phyloP scores from a whole-genome alignment of 2,329 filamentous ascomycete species.

The Fusarium dlaminii region DNA sequence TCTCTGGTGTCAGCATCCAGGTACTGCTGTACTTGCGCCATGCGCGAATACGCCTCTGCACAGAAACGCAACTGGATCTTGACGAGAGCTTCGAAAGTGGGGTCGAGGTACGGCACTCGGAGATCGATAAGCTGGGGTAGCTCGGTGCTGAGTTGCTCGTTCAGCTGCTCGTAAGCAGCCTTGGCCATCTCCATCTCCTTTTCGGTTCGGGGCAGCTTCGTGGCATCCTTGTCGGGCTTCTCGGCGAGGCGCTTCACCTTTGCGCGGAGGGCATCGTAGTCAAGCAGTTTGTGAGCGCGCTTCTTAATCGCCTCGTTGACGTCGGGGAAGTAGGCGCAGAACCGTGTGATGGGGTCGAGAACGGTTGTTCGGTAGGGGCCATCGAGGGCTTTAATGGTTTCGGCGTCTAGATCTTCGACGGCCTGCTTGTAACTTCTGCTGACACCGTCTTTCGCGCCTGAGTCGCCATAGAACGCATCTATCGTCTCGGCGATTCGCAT shows the following conservation, averaged over 20 bases:
- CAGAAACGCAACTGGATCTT: slow-evolving; percentile 99
- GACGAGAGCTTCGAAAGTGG: slow-evolving; percentile 95
- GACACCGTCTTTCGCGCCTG: slow-evolving; percentile 93
- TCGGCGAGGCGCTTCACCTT: slow-evolving; percentile 97
- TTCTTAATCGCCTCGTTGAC: slow-evolving; percentile 99
- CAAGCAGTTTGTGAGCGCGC: slow-evolving; percentile 96
- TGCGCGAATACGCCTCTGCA: slow-evolving; percentile 94
- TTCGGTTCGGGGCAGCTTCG: slow-evolving; percentile 93
- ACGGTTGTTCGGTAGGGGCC: slow-evolving; percentile 95
- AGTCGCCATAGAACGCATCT: slow-evolving; percentile 98
- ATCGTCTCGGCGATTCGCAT: slow-evolving; percentile 99
- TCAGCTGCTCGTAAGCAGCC: slow-evolving; percentile 93
- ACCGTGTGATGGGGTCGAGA: slow-evolving; percentile 92
- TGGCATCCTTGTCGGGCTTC: slow-evolving; percentile 98
- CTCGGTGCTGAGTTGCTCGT: slow-evolving; percentile 93
- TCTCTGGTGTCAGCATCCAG: slow-evolving; percentile 94
- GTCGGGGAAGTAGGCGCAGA: slow-evolving; percentile 98
- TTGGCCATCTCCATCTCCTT: slow-evolving; percentile 97
- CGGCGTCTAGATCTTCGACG: slow-evolving; percentile 95
- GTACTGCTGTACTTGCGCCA: slow-evolving; percentile 99
- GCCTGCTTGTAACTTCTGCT: slow-evolving; percentile 98
- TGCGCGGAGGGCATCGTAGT: slow-evolving; percentile 94
- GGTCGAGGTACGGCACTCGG: slow-evolving; percentile 95
- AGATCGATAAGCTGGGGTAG: slow-evolving; percentile 96
- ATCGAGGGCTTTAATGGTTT: slow-evolving; percentile 98